These are phyloP conservation scores for Lactarius sanguifluus DNA, from an alignment of 768 basidiomycete genomes.

Conservation along the genomic window DNA sequence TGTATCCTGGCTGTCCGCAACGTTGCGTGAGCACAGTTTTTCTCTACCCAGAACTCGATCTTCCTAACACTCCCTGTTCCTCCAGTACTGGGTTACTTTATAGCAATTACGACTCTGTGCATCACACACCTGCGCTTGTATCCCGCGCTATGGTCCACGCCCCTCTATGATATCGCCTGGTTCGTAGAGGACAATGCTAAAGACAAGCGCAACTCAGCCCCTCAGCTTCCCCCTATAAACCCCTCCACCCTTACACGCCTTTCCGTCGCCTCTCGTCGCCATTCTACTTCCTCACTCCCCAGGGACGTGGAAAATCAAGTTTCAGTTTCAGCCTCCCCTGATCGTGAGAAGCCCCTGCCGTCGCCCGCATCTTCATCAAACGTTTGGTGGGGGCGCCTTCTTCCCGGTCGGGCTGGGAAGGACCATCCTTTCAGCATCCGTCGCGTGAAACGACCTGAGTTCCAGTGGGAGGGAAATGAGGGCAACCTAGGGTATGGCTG, in stretches of 20 bases:
- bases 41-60: conserved; percentile 1
- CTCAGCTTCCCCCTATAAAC: conserved; percentile 28
- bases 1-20: conserved; percentile 36
- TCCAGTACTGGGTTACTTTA: conserved; percentile 54
- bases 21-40: conserved; percentile 32
- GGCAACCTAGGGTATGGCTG: background rate
- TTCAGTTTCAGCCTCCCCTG: background rate
- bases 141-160: conserved; percentile 52
- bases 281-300: conserved; percentile 24
- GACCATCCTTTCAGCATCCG: conserved; percentile 24
- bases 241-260: conserved; percentile 17
- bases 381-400: conserved; percentile 21
- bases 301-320: conserved; percentile 18
- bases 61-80: background rate
- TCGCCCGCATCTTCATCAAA: conserved; percentile 11
- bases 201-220: conserved; percentile 8
- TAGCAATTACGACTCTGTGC: conserved; percentile 49
- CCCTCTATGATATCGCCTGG: conserved; percentile 59
- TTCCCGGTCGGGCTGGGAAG: conserved; percentile 22
- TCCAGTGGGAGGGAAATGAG: conserved; percentile 8
- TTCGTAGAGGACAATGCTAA: conserved; percentile 38
- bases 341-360: conserved; percentile 15
- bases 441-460: conserved; percentile 11
- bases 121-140: conserved; percentile 45
- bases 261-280: conserved; percentile 29